Evolutionary conservation across 345 rosid genomes (phyloP).

Genomic region (Mallotus nudiflorus): DNA sequence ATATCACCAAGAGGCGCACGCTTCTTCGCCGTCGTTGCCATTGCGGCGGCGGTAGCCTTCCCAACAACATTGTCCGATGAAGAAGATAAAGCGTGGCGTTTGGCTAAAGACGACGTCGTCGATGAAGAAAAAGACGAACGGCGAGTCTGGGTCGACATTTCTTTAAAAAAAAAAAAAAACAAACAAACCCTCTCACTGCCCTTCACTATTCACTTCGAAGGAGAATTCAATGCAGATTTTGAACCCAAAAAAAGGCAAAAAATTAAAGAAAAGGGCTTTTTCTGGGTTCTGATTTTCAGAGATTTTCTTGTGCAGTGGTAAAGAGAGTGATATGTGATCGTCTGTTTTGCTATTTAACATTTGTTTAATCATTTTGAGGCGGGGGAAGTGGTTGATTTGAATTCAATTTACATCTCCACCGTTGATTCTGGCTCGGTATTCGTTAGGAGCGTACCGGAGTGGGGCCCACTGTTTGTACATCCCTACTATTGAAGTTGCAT

Average conservation of each 20-base stretch:
- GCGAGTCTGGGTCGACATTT: slow-evolving; percentile 40
- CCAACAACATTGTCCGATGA: slow-evolving; percentile 42
- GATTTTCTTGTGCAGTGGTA: not conserved
- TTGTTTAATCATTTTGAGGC: slow-evolving; percentile 11
- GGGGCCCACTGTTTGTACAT: not conserved
- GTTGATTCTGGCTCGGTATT: slow-evolving; percentile 4
- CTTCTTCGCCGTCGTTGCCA: slow-evolving; percentile 45
- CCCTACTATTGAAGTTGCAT: not conserved
- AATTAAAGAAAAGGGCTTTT: not conserved
- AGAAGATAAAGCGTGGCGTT: slow-evolving; percentile 41
- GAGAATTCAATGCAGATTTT: slow-evolving; percentile 2
- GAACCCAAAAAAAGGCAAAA: not conserved
- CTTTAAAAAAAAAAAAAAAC: not conserved
- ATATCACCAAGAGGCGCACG: slow-evolving; percentile 77
- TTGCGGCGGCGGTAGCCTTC: slow-evolving; percentile 34
- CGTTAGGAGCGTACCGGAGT: not conserved
- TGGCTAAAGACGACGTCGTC: slow-evolving; percentile 52
- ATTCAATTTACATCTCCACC: slow-evolving; percentile 10
- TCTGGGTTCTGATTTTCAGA: too few species aligned
- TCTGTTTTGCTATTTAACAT: slow-evolving; percentile 14
- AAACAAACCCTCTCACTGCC: not conserved
- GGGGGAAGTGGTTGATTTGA: slow-evolving; percentile 15
- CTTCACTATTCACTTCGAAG: not conserved
- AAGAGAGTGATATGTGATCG: not conserved
- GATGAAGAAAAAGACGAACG: slow-evolving; percentile 47